Evolutionary conservation across 106 monocot genomes (phyloP).

Genomic region (Dioscorea dumetorum): DNA sequence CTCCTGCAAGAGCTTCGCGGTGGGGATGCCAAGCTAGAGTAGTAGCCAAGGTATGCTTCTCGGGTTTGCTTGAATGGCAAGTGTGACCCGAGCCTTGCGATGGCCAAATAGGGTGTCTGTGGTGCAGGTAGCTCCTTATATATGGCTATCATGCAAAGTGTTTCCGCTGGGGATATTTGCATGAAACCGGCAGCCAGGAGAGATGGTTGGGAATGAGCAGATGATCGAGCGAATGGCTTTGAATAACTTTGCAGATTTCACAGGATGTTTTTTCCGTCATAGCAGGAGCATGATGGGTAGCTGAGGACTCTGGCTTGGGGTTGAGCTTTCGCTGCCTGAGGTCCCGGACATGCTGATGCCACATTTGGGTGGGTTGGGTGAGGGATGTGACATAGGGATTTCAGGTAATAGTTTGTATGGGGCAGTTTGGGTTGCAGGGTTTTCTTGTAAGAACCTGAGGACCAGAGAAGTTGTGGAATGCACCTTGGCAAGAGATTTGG

Average conservation of each 20-base stretch:
- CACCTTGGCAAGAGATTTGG: neutral
- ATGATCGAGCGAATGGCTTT: slow-evolving; percentile 25
- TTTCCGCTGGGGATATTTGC: neutral
- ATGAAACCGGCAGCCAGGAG: slow-evolving; percentile 22
- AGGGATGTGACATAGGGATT: neutral
- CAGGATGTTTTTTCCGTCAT: neutral
- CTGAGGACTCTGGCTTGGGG: no score
- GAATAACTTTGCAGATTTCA: slow-evolving; percentile 20
- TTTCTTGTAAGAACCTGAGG: neutral
- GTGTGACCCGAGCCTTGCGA: slow-evolving; percentile 35
- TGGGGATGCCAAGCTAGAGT: slow-evolving; percentile 40
- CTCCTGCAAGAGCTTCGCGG: slow-evolving; percentile 39
- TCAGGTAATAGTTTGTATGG: neutral
- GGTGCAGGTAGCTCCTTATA: slow-evolving; percentile 21
- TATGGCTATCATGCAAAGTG: slow-evolving; percentile 16
- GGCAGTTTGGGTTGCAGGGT: neutral
- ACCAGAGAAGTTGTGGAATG: neutral
- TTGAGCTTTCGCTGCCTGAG: no score
- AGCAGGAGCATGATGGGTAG: slow-evolving; percentile 18
- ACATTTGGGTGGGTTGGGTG: no score
- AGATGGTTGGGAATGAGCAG: slow-evolving; percentile 34
- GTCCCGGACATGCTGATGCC: no score
- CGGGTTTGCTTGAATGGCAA: slow-evolving; percentile 39
- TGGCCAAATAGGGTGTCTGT: slow-evolving; percentile 59
- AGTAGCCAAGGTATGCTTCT: no score